Base-by-base conservation (phyloP, 139 green algal genomes). In the Chlamydomonas sp. region DNA sequence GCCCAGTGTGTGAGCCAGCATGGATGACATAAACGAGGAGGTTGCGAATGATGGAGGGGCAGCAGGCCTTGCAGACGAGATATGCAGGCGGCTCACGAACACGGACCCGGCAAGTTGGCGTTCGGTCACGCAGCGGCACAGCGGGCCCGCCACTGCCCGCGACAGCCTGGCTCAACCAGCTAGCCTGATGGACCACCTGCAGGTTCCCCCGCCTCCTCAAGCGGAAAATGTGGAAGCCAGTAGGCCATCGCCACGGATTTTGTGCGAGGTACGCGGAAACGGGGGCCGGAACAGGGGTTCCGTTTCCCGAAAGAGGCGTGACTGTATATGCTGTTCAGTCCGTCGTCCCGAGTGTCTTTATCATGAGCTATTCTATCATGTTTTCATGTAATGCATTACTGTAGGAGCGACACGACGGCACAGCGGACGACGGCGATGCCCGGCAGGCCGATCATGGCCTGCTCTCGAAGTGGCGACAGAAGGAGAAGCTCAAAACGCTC, bases 401-500 rank as follows among this genome's bases (percentile, higher is more conserved):
- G 74, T 73, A 87, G 83, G 83, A 87, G 49, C 83, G 83, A 3
- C 83, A 87, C 17, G 83, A 87, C 74, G 63, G 72, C 67, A 87
- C 83, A 0, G 60, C 73, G 0, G 83, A 87, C 57, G 83, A 87
- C 18, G 72, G 62, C 2, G 83, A 87, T 62, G 20, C 69, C 5
- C 83, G 83, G 4, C 5, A 4, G 1, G 6, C 66, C 20, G 73
- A 80, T 87, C 73, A 80, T 76, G 72, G 83, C 2, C 73, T 95
- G 0, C 90, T 95, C 6, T 91, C 90, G 7, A 94, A 95, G 78
- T 98, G 97, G 97, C 90, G 96, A 31, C 95, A 98, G 83, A 98
- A 98, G 89, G 97, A 99, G 88, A 96, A 97, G 69, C 89, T 98
- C 1, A 99, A 99, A 80, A 99, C 97, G 3, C 93, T 94, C 0